Evolutionary conservation across 768 basidiomycete genomes (phyloP).

Genomic region (Suillus ampliporus): DNA sequence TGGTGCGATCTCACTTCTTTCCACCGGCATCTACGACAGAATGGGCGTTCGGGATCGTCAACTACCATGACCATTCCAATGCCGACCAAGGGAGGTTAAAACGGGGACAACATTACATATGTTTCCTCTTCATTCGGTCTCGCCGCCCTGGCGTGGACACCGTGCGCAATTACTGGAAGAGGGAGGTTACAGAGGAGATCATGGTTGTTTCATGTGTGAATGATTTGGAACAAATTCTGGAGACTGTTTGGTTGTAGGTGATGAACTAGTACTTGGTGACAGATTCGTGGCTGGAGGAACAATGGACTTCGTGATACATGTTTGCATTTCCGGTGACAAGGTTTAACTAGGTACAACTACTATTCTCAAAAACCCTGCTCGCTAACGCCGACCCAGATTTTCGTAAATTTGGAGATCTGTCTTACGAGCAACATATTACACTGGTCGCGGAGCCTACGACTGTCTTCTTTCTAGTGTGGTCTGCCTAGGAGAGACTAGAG

Average conservation of each 20-base stretch:
- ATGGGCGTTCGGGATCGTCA: conserved; percentile 9
- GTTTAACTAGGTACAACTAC: too few relatives aligned
- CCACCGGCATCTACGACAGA: conserved; percentile 8
- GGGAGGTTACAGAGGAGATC: conserved; percentile 1
- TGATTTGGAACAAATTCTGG: background rate
- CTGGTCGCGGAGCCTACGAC: too few relatives aligned
- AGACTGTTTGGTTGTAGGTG: background rate
- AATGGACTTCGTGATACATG: too few relatives aligned
- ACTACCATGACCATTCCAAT: conserved; percentile 1
- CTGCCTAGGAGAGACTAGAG: too few relatives aligned
- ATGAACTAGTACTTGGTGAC: background rate
- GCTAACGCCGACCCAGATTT: too few relatives aligned
- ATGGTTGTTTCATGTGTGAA: background rate
- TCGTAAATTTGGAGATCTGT: too few relatives aligned
- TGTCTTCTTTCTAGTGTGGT: too few relatives aligned
- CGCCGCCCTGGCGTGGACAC: background rate
- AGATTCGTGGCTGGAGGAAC: too few relatives aligned
- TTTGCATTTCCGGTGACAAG: too few relatives aligned
- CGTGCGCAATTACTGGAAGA: conserved; percentile 2
- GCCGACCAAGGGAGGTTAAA: background rate
- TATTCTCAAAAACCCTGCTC: too few relatives aligned
- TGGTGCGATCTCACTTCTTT: background rate
- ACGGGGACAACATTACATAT: conserved; percentile 2
- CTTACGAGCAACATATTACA: too few relatives aligned
- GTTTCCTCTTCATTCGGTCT: conserved; percentile 9